Conservation (phyloP, 2,329 filamentous ascomycete species). For the Talaromyces sp. region DNA sequence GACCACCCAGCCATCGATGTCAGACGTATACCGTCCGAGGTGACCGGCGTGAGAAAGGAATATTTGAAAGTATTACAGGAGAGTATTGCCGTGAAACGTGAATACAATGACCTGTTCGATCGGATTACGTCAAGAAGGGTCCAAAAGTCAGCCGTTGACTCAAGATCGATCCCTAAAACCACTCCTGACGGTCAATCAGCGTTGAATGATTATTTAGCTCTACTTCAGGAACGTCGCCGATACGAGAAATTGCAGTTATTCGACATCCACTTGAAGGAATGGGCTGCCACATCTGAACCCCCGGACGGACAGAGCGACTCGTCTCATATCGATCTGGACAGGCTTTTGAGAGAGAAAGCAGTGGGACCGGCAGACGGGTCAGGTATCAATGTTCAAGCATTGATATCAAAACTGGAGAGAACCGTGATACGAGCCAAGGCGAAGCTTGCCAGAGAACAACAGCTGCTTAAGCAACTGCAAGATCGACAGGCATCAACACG, state of each 20-base stretch:
- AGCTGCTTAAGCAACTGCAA: slow-evolving; percentile 30
- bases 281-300: slow-evolving; percentile 21
- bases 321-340: slow-evolving; percentile 18
- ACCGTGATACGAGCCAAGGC: slow-evolving; percentile 35
- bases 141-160: slow-evolving; percentile 10
- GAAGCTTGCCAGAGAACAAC: slow-evolving; percentile 34
- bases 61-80: slow-evolving; percentile 45
- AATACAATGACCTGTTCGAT: slow-evolving; percentile 32
- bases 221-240: slow-evolving; percentile 44
- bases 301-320: slow-evolving; percentile 11
- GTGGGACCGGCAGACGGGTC: slow-evolving; percentile 8
- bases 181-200: slow-evolving; percentile 14
- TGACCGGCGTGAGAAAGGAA: slow-evolving; percentile 39
- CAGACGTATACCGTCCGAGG: slow-evolving; percentile 33
- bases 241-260: slow-evolving; percentile 45
- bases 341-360: slow-evolving; percentile 9
- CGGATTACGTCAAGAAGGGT: slow-evolving; percentile 26
- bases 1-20: slow-evolving; percentile 29
- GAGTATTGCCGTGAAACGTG: slow-evolving; percentile 37
- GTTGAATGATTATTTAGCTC: slow-evolving; percentile 38
- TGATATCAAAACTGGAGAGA: slow-evolving; percentile 36
- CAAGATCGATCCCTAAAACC: slow-evolving; percentile 11
- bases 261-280: slow-evolving; percentile 41
- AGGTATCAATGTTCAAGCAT: slow-evolving; percentile 25
- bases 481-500: slow-evolving; percentile 18